Evolutionary conservation across 2,329 filamentous ascomycete species (phyloP), one percentile per base, ranked within the genome.

Genomic region (Colletotrichum sojae): DNA sequence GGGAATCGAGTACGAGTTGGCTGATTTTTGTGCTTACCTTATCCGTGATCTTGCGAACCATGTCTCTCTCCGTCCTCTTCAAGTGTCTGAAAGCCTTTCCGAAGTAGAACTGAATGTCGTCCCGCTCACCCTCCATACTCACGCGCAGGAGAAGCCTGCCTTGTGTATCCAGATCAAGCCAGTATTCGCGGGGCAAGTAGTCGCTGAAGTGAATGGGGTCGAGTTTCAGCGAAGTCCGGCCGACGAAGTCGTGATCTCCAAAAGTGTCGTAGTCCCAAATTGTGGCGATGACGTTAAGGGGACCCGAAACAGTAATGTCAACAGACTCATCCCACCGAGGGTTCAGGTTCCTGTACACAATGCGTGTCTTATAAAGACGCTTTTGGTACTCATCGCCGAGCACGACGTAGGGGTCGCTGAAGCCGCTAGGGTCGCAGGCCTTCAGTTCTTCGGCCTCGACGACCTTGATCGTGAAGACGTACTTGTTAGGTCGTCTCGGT

Each of bases 231-330:
- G 94, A 97, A n/a, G 96, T 98, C 71, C 96, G 90, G 27, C 96
- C 96, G 43, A 98, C 94, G 78, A 97, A 98, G 77, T 99, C 96
- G 77, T 99, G 96, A 77, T 98, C 96, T 62, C 96, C 96, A 75
- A 99, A 91, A 15, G 94, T 94, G 82, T 99, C 96, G 86, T 96
- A 97, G 81, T 99, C 96, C 96, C 96, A 99, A 49, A 98, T 92
- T 0, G 96, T 99, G 39, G 95, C 95, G 76, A 98, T 97, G 73
- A 99, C 90, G 75, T 98, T 98, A 67, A 99, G 87, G 12, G 96
- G 90, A 0, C 95, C 94, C 71, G 93, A 92, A 1, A 97, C 97
- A 20, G 94, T 96, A 72, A 99, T 97, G 77, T 99, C 96, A 56
- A 98, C 92, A 1, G 94, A 94, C 83, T 98, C 96, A 75, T 99